These are phyloP conservation scores for Onygenales sp. DNA, from an alignment of 2,329 filamentous ascomycete genomes.

Conservation along the genomic window DNA sequence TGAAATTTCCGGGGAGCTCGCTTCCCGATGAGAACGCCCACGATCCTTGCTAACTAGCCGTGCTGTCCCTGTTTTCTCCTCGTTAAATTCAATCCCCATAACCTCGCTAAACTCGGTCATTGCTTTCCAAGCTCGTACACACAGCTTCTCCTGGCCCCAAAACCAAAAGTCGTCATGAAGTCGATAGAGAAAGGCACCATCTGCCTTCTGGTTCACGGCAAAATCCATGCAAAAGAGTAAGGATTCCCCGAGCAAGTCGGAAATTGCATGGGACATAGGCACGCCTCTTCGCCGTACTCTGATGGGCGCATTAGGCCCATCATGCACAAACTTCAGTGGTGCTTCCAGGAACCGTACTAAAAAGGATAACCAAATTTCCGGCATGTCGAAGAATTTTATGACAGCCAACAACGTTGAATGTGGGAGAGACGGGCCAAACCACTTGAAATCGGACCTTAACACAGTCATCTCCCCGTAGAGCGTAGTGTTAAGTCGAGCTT, in stretches of 20 bases:
- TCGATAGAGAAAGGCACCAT: slow-evolving; percentile 48
- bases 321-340: slow-evolving; percentile 49
- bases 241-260: slow-evolving; percentile 50
- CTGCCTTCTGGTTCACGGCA: slow-evolving; percentile 49
- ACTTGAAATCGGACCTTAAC: slow-evolving; percentile 49
- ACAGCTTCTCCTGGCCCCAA: slow-evolving; percentile 48
- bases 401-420: slow-evolving; percentile 51
- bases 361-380: slow-evolving; percentile 47
- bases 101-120: slow-evolving; percentile 46
- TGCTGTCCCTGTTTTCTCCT: slow-evolving; percentile 48
- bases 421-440: slow-evolving; percentile 49
- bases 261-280: slow-evolving; percentile 51
- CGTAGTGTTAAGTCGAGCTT: slow-evolving; percentile 43
- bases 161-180: slow-evolving; percentile 60
- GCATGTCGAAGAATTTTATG: slow-evolving; percentile 51
- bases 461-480: slow-evolving; percentile 43
- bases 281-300: slow-evolving; percentile 47
- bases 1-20: slow-evolving; percentile 4
- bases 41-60: slow-evolving; percentile 23
- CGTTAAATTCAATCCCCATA: slow-evolving; percentile 51
- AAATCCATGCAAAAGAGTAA: slow-evolving; percentile 58
- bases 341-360: slow-evolving; percentile 51
- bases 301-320: slow-evolving; percentile 36
- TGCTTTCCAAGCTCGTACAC: slow-evolving; percentile 50
- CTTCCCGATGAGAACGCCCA: slow-evolving; percentile 3